Evolutionary conservation across 2,329 filamentous ascomycete genomes (phyloP), one percentile per base, ranked within the genome.

Genomic region (Arthrobotrys musiformis): DNA sequence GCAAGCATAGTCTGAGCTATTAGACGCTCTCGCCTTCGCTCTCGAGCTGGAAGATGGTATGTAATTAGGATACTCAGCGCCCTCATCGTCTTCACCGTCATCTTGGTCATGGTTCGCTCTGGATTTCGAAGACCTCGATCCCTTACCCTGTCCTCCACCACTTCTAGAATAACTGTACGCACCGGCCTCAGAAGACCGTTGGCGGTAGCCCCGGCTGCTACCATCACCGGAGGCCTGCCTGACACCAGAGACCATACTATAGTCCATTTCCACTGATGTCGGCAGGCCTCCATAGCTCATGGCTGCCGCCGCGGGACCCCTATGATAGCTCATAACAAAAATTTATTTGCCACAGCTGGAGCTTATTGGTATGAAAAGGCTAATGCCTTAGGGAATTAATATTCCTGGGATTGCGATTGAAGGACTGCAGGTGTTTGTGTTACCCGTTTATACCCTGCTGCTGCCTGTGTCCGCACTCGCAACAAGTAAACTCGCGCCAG

Each of bases 1-100:
- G 26, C 72, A 76, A 8, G 72, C 72, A 30, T 60, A 76, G 35
- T 76, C 72, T 22, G 66, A 44, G 22, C 63, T 52, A 9, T 37
- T 30, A 15, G 58, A 60, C 2, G 48, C 40, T 19, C 37, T 28
- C 7, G 54, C 17, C 26, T 76, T 76, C n/a, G 58, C 9, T 6
- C 66, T 50, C 6, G 35, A 50, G 35, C 58, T 67, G 8, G 66
- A 58, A 15, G 66, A 64, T 1, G 72, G 72, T 60, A 64, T 66
- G 19, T 76, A 76, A 58, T 58, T 64, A 15, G 64, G 72, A n/a
- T 64, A 17, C 1, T 61, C 56, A 6, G 24, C 7, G n/a, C 50
- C 28, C 5, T 54, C 40, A 9, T 61, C 64, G 3, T 75, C 70
- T 11, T 75, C 70, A n/a, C 60, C 70, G 6, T 69, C 56, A 2